Evolutionary conservation across 306 rosid genomes (phyloP), one percentile per base, ranked within the genome.

Genomic region (Cucurbita pepo): DNA sequence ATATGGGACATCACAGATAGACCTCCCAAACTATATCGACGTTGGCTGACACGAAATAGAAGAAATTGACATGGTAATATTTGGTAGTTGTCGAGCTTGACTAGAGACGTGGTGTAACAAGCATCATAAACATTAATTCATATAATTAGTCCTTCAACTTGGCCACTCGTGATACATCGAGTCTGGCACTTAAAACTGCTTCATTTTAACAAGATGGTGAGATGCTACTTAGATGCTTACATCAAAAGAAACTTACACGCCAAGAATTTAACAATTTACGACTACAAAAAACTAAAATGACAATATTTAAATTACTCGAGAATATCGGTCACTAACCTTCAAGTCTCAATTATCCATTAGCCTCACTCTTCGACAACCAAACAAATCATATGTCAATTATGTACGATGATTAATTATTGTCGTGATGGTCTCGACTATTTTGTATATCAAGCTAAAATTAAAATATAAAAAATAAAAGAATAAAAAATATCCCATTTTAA

Each of bases 21-120:
- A 36, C 50, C 77, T 36, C 85, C 86, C 30, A 88, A 81, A 37
- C 80, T 75, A 5, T 18, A 57, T 25, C 44, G 41, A 69, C 77
- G 78, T 8, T 56, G 3, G 83, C 91, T 90, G 88, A 77, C 84
- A 51, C 25, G 51, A 38, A 79, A 47, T 54, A 44, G 77, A 22
- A 71, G 21, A 15, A 67, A 18, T 51, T 0, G 10, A 13, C 16
- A 41, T 43, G 16, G 10, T 25, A 44, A 11, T 43, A 65, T 65
- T 65, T 51, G 22, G 11, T 19, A 21, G 53, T 65, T n/a, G 18
- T 43, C 52, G 8, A 43, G 53, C 53, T 64, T 43, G 71, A 19
- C 51, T 10, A 64, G 2, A 64, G 56, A 44, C 15, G 21, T 21
- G 72, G 50, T 5, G n/a, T 45, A 45, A 3, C 41, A 44, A 66